Conservation (phyloP, 139 green algal genomes). For the Tetradesmus lagerheimii region DNA sequence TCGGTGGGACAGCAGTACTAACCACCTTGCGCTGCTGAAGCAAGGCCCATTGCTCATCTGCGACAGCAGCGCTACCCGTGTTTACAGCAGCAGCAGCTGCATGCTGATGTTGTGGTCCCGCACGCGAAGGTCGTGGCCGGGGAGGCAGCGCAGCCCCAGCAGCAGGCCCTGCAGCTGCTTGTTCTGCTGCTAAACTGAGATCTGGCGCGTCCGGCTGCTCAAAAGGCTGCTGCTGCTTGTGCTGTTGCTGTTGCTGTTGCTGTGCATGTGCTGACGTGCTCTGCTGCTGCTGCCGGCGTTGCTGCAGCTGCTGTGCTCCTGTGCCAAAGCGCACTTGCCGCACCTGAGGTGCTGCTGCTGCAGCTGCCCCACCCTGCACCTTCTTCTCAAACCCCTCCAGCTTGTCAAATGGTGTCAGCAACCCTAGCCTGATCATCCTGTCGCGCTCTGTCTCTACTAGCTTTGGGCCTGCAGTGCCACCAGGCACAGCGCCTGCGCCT, state of each 20-base stretch:
- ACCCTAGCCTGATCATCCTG: slow-evolving; percentile 83
- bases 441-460: slow-evolving; percentile 91
- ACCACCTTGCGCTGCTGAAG: slow-evolving; percentile 20
- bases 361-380: slow-evolving; percentile 44
- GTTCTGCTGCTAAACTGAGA: neutral
- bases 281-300: neutral
- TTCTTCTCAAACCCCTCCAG: slow-evolving; percentile 84
- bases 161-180: neutral
- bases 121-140: neutral
- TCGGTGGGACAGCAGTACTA: neutral
- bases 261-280: neutral
- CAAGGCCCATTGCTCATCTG: slow-evolving; percentile 17
- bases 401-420: slow-evolving; percentile 90
- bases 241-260: neutral
- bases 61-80: neutral
- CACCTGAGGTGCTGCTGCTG: slow-evolving; percentile 6
- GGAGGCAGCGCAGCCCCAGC: neutral
- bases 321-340: neutral
- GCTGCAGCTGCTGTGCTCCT: neutral
- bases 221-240: slow-evolving; percentile 14
- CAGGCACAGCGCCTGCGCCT: neutral
- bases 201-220: neutral
- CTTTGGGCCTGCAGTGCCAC: neutral
- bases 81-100: neutral
- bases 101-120: neutral